Evolutionary conservation across 140 eudicot genomes (phyloP).

Genomic region (Bidens hawaiensis): DNA sequence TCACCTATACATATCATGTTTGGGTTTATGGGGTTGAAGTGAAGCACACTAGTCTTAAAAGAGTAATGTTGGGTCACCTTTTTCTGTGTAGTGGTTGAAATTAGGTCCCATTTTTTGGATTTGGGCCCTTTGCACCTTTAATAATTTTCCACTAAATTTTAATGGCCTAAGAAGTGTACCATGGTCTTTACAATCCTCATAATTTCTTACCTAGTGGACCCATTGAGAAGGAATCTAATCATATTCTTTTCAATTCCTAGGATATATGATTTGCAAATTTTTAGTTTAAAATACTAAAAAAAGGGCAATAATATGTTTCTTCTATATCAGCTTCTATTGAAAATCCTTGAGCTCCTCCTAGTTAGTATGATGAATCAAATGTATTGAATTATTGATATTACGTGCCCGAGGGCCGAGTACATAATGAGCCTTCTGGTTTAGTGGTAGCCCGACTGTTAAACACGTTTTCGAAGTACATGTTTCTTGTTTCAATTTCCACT

Average conservation of each 20-base stretch:
- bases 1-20: neutral
- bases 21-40: conserved; percentile 4
- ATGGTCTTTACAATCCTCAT: conserved; percentile 16
- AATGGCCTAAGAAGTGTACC: conserved; percentile 14
- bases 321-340: too few relatives aligned
- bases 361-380: too few relatives aligned
- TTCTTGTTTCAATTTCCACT: too few relatives aligned
- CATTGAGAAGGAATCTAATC: conserved; percentile 21
- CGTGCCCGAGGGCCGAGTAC: too few relatives aligned
- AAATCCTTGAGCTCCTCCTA: too few relatives aligned
- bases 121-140: conserved; percentile 30
- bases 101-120: conserved; percentile 24
- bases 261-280: neutral
- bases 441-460: too few relatives aligned
- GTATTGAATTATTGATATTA: too few relatives aligned
- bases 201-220: conserved; percentile 22
- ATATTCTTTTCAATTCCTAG: neutral
- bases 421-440: too few relatives aligned
- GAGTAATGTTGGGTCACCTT: neutral
- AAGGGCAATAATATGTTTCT: too few relatives aligned
- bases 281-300: neutral
- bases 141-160: conserved; percentile 33
- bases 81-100: conserved; percentile 18
- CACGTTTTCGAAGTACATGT: too few relatives aligned
- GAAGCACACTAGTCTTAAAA: conserved; percentile 23